Conservation (phyloP, 2,329 filamentous ascomycete genomes). For the Pestalotiopsis sp. region DNA sequence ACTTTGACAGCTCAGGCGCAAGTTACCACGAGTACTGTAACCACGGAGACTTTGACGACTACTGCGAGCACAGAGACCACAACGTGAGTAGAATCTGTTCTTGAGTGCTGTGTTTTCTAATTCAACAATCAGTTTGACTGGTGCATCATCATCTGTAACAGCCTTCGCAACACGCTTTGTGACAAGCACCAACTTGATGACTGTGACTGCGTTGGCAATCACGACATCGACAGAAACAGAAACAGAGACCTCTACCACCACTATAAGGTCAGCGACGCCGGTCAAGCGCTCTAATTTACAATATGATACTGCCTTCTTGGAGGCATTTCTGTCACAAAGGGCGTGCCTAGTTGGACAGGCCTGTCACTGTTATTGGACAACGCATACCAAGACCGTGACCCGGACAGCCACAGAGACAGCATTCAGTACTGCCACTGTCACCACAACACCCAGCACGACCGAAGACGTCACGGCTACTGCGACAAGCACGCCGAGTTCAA, state of each 20-base stretch:
- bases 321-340: not conserved
- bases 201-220: not conserved
- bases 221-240: not conserved
- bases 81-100: not conserved
- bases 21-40: not conserved
- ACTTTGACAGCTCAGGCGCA: not conserved
- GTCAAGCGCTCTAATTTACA: not conserved
- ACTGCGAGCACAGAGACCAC: not conserved
- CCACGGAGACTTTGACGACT: not conserved
- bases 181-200: not conserved
- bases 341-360: not conserved
- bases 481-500: not conserved
- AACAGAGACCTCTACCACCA: not conserved
- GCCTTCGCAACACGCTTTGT: not conserved
- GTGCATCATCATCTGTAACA: not conserved
- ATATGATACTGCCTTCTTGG: not conserved
- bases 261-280: not conserved
- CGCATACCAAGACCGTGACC: not conserved
- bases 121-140: not conserved
- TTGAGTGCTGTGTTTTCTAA: too few relatives aligned
- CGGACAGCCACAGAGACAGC: not conserved
- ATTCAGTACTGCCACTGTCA: not conserved
- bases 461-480: not conserved
- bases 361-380: not conserved
- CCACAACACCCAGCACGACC: not conserved